Conservation (phyloP, 2,329 filamentous ascomycete species). For the Stagonosporopsis vannaccii region DNA sequence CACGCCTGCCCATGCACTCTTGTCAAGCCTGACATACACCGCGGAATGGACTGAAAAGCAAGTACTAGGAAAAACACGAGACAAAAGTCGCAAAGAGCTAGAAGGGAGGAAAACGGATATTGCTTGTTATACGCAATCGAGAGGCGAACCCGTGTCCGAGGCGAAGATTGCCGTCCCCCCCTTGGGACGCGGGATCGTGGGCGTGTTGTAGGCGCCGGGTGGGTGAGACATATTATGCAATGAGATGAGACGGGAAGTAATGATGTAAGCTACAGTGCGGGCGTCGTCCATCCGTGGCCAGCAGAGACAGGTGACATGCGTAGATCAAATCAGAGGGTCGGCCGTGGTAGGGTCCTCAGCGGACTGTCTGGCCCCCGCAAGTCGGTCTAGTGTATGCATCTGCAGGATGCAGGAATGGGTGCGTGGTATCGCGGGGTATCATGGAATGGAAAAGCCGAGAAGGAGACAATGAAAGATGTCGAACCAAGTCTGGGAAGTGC, state of each 20-base stretch:
- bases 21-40: constrained; percentile 19
- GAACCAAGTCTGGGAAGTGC: constrained; percentile 11
- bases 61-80: background rate
- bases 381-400: constrained; percentile 33
- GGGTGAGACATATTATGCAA: constrained; percentile 41
- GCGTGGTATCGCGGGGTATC: constrained; percentile 49
- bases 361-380: constrained; percentile 11
- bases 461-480: constrained; percentile 22
- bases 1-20: constrained; percentile 19
- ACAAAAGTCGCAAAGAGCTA: background rate
- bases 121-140: background rate
- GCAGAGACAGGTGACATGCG: constrained; percentile 38
- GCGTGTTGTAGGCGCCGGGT: constrained; percentile 29
- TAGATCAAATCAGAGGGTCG: constrained; percentile 6
- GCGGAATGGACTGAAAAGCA: constrained; percentile 2
- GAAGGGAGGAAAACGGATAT: background rate
- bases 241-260: constrained; percentile 38
- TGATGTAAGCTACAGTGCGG: constrained; percentile 32
- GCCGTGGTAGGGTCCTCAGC: background rate
- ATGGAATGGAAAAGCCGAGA: constrained; percentile 37
- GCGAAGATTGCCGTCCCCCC: constrained; percentile 7
- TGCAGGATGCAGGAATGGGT: constrained; percentile 39
- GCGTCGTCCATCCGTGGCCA: constrained; percentile 41
- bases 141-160: background rate
- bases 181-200: background rate